Evolutionary conservation across 106 monocot genomes (phyloP).

Genomic region (Apostasia shenzhenica): DNA sequence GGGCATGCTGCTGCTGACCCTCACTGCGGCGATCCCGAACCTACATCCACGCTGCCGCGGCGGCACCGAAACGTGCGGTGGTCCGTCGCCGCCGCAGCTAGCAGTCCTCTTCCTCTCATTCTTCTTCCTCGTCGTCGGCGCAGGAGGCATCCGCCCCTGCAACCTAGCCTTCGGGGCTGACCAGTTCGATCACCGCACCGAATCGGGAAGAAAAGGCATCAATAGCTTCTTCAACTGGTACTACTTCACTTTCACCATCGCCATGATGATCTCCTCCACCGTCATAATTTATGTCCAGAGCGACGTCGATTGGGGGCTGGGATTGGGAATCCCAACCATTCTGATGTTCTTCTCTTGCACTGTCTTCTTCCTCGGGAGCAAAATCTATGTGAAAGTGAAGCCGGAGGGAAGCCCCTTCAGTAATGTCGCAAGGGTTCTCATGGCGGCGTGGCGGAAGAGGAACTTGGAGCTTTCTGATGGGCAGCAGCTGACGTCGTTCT

Average conservation of each 20-base stretch:
- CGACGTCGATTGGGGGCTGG: constrained; percentile 46
- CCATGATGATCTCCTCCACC: constrained; percentile 26
- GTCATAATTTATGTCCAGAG: constrained; percentile 49
- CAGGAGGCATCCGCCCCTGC: constrained; percentile 35
- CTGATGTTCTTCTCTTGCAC: constrained; percentile 23
- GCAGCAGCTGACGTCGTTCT: constrained; percentile 7
- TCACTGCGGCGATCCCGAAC: constrained; percentile 13
- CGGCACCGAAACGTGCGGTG: neutral
- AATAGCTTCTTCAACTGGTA: constrained; percentile 78
- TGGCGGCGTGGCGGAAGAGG: constrained; percentile 15
- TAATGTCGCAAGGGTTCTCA: constrained; percentile 3
- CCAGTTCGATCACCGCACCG: constrained; percentile 27
- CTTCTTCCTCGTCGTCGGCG: constrained; percentile 16
- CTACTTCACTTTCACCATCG: constrained; percentile 32
- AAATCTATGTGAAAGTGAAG: neutral
- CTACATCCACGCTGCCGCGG: constrained; percentile 11
- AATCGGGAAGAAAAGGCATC: constrained; percentile 7
- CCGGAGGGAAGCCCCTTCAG: constrained; percentile 19
- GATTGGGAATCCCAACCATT: constrained; percentile 32
- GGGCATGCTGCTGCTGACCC: constrained; percentile 24
- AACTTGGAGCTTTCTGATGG: constrained; percentile 10
- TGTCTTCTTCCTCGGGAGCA: constrained; percentile 33
- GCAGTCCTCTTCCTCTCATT: constrained; percentile 12
- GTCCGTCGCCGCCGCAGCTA: neutral
- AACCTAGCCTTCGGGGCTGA: constrained; percentile 32